phyloP scores from a whole-genome alignment of 371 early-diverging fungal species.

The Coemansia sp. region DNA sequence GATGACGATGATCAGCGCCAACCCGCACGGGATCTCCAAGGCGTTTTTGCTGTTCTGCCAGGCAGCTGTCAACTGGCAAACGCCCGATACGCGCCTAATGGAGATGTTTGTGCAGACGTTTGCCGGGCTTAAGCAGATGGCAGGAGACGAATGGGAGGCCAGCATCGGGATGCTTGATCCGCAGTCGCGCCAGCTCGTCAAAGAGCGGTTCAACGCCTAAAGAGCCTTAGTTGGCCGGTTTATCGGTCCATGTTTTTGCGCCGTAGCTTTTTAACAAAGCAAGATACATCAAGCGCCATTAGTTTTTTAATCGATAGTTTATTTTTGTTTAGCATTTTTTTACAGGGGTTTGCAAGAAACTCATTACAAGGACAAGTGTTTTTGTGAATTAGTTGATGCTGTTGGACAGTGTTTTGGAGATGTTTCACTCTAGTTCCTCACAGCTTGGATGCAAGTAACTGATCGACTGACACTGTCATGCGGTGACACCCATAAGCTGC shows the following conservation, averaged over 20 bases:
- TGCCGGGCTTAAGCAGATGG: constrained; percentile 69
- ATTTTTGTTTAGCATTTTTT: constrained; percentile 8
- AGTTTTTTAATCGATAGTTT: constrained; percentile 11
- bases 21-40: constrained; percentile 79
- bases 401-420: no score
- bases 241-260: background rate
- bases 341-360: background rate
- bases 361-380: no score
- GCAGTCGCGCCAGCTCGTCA: constrained; percentile 58
- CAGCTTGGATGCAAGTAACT: no score
- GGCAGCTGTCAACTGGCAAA: constrained; percentile 69
- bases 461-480: no score
- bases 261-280: background rate
- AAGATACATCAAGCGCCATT: background rate
- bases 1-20: constrained; percentile 81
- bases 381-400: no score
- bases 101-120: constrained; percentile 72
- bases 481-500: no score
- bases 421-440: no score
- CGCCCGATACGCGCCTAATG: constrained; percentile 60
- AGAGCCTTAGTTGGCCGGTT: no score
- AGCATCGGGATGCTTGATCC: constrained; percentile 60
- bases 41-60: constrained; percentile 69
- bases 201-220: constrained; percentile 63
- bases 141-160: constrained; percentile 68